Base-by-base conservation (phyloP, 768 basidiomycete species). In the Suillus subalutaceus region DNA sequence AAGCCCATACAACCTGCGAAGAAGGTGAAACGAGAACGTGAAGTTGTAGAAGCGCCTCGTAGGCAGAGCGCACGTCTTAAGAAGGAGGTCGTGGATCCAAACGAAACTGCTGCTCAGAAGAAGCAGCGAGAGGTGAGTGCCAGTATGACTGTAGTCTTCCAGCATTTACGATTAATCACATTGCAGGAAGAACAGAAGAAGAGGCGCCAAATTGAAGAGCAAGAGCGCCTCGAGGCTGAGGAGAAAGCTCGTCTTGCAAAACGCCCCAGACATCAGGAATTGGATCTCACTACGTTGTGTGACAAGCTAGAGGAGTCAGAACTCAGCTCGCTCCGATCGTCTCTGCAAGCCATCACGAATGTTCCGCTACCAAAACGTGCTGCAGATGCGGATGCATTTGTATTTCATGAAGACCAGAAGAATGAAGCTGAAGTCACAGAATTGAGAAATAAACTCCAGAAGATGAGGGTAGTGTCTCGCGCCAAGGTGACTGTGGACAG, bases 401-500 rank as follows among this genome's bases (percentile, higher is more conserved):
- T 78, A 1, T 88, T 80, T 66, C 81, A 84, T 6, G 77, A 77
- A 44, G 82, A 86, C 66, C 75, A 80, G 68, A 79, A 78, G 63
- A 86, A 88, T 40, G 74, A 80, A 23, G 76, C 72, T 23, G 86
- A 83, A n/a, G 81, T 88, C 1, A 73, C 79, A 18, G 84, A 84
- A 59, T 73, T 95, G 66, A 83, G 83, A 66, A 77, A 86, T 69
- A 85, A 79, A 67, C 78, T 93, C 12, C 73, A 82, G 65, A 77
- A 79, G 40, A 71, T 94, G 73, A 86, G 85, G 65, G 80, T 94
- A n/a, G 82, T 91, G 2, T 86, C 91, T 40, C 83, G 91, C 64
- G 93, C 93, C 16, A 94, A 94, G 75, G 92, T 94, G 9, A 93
- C 90, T 1, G 80, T 86, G 67, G 84, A 90, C 66, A 80, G 93